These are phyloP conservation scores for Sporothrix protearum DNA, from an alignment of 2,329 filamentous ascomycete species.

Conservation along the genomic window DNA sequence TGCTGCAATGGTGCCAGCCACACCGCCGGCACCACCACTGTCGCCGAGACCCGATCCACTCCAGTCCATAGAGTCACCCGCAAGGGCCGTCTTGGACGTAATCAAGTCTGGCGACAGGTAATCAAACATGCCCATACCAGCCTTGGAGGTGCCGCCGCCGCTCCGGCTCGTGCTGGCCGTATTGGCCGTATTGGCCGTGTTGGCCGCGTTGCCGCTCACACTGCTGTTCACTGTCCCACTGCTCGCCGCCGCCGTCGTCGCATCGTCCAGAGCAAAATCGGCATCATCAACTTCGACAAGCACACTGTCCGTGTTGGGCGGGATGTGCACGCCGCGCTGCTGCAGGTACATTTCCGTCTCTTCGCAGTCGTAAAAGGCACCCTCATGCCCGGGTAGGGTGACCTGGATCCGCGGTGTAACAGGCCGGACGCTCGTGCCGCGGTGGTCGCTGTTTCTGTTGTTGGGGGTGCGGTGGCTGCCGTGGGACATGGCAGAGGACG, in stretches of 20 bases:
- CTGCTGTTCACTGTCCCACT: background rate
- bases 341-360: conserved; percentile 73
- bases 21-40: background rate
- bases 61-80: background rate
- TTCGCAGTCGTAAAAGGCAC: conserved; percentile 72
- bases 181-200: background rate
- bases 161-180: background rate
- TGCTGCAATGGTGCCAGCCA: background rate
- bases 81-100: background rate
- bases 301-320: conserved; percentile 57
- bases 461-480: background rate
- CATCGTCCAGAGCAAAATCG: conserved; percentile 37
- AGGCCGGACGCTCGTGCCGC: conserved; percentile 37
- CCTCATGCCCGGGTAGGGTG: conserved; percentile 60
- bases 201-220: no score
- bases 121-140: background rate
- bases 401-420: conserved; percentile 50
- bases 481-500: background rate
- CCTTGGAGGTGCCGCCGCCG: background rate
- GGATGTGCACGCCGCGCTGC: conserved; percentile 59
- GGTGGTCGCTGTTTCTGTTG: conserved; percentile 34
- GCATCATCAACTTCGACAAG: conserved; percentile 53
- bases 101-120: conserved; percentile 8
- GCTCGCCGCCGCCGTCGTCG: background rate
- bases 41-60: background rate